Conservation (phyloP, 129 eudicot genomes). For the Helianthus tuberosus region DNA sequence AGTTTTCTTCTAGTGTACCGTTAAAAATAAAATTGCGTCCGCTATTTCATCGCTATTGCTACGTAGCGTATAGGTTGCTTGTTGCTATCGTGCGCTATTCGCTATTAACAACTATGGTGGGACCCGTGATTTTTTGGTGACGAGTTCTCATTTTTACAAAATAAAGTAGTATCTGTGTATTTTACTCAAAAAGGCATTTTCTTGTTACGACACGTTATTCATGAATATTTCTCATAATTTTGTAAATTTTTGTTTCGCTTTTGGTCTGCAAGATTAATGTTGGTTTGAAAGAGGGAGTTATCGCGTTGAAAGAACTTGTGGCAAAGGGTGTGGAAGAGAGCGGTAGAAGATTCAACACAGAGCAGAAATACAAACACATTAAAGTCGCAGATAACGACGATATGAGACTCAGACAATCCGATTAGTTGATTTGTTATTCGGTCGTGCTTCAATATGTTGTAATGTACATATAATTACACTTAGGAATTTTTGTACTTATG, state of each 20-base stretch:
- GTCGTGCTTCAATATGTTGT: slow-evolving; percentile 5
- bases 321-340: slow-evolving; percentile 62
- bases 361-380: slow-evolving; percentile 88
- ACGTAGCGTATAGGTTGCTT: too few species aligned
- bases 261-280: slow-evolving; percentile 60
- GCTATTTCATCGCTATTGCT: too few species aligned
- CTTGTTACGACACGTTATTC: background rate
- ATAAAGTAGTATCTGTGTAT: background rate
- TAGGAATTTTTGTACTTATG: background rate
- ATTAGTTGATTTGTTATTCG: background rate
- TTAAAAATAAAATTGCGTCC: too few species aligned
- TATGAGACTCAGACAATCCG: slow-evolving; percentile 21
- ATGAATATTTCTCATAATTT: slow-evolving; percentile 6
- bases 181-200: background rate
- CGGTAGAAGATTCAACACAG: slow-evolving; percentile 60
- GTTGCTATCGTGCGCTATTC: too few species aligned
- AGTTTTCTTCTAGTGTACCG: too few species aligned
- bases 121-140: too few species aligned
- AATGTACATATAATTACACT: slow-evolving; percentile 10
- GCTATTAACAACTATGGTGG: background rate
- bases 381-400: slow-evolving; percentile 49
- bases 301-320: slow-evolving; percentile 51
- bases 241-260: background rate
- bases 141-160: background rate
- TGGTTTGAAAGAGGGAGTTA: slow-evolving; percentile 73